phyloP scores from a whole-genome alignment of 345 rosid species.

The Populus alba region DNA sequence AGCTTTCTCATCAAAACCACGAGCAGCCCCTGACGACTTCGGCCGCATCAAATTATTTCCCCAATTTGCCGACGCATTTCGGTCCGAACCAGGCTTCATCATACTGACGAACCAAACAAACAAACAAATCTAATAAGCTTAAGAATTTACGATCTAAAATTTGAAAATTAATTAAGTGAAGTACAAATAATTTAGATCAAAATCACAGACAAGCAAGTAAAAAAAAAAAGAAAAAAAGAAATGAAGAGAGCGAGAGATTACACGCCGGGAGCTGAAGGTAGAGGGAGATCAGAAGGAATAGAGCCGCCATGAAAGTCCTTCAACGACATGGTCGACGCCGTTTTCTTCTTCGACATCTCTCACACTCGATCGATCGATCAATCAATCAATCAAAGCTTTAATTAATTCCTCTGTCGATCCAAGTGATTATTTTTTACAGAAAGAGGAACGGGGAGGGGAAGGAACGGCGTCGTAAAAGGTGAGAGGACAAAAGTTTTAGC shows the following conservation, averaged over 20 bases:
- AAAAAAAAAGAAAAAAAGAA: not conserved
- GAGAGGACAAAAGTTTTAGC: not conserved
- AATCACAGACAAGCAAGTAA: not conserved
- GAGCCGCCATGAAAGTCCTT: slow-evolving; percentile 36
- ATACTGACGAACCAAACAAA: slow-evolving; percentile 8
- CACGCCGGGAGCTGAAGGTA: slow-evolving; percentile 33
- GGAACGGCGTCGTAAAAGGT: not conserved
- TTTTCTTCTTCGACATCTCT: slow-evolving; percentile 32
- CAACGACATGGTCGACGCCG: slow-evolving; percentile 23
- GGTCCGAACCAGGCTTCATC: slow-evolving; percentile 18
- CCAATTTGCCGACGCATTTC: not conserved
- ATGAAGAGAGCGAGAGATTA: slow-evolving; percentile 2
- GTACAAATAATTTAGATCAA: not conserved
- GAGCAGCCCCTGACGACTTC: slow-evolving; percentile 21
- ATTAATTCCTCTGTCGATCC: not conserved
- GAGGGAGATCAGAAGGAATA: slow-evolving; percentile 29
- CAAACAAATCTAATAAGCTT: not conserved
- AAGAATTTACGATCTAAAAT: not conserved
- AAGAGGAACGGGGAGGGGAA: not conserved
- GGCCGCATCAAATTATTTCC: slow-evolving; percentile 20
- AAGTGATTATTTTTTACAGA: not conserved
- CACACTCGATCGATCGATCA: not conserved
- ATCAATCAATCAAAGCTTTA: not conserved
- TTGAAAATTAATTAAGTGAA: not conserved
- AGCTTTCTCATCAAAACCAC: slow-evolving; percentile 22